These are phyloP conservation scores for Ormosia semicastrata DNA, from an alignment of 306 rosid genomes.

Conservation along the genomic window DNA sequence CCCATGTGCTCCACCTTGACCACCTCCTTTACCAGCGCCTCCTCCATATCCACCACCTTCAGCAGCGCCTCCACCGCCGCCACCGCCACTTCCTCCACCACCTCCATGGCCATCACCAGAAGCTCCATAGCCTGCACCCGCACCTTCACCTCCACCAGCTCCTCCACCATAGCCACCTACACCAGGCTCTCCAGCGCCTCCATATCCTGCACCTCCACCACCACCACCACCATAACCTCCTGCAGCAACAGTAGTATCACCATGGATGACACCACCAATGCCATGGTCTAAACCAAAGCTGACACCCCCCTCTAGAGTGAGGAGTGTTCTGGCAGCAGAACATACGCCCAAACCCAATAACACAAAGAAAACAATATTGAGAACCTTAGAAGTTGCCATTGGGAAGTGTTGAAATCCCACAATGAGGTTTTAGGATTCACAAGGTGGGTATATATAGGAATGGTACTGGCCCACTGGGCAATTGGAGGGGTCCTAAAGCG, in stretches of 20 bases:
- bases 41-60: slow-evolving; percentile 37
- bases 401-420: slow-evolving; percentile 19
- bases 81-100: slow-evolving; percentile 31
- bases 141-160: slow-evolving; percentile 47
- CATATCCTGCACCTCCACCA: slow-evolving; percentile 39
- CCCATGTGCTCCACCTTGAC: slow-evolving; percentile 40
- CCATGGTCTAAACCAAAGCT: slow-evolving; percentile 10
- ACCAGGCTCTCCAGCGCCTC: slow-evolving; percentile 35
- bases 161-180: slow-evolving; percentile 45
- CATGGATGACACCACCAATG: slow-evolving; percentile 14
- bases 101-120: slow-evolving; percentile 30
- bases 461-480: neutral
- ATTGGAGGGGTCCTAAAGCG: slow-evolving; percentile 28
- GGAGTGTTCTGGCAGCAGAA: slow-evolving; percentile 54
- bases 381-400: slow-evolving; percentile 41
- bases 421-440: neutral
- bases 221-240: slow-evolving; percentile 25
- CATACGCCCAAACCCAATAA: slow-evolving; percentile 39
- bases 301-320: slow-evolving; percentile 16
- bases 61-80: slow-evolving; percentile 34
- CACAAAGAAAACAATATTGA: slow-evolving; percentile 28
- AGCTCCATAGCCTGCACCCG: slow-evolving; percentile 39
- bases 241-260: neutral
- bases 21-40: slow-evolving; percentile 40
- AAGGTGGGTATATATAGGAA: slow-evolving; percentile 33